phyloP scores from a whole-genome alignment of 495 filamentous ascomycete species.

The Staphylotrichum longicolle region DNA sequence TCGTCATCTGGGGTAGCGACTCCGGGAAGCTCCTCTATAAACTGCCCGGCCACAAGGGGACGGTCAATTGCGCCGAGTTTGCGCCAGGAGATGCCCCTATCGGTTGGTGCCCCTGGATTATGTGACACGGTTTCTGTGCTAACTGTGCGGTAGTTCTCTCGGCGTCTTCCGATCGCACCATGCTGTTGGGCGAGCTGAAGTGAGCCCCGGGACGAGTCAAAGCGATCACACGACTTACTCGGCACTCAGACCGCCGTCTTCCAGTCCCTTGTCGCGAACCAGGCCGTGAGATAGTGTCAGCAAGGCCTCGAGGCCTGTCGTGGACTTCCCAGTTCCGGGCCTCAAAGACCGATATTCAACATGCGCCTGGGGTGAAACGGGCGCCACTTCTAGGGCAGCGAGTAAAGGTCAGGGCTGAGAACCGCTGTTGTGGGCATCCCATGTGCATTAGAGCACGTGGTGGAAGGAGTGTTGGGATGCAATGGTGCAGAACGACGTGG shows the following conservation, averaged over 20 bases:
- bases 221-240: background rate
- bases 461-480: too few relatives aligned
- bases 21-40: constrained; percentile 88
- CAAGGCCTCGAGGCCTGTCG: background rate
- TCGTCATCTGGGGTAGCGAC: constrained; percentile 83
- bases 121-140: constrained; percentile 25
- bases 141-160: constrained; percentile 66
- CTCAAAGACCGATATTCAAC: too few relatives aligned
- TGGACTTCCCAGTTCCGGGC: background rate
- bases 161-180: constrained; percentile 75
- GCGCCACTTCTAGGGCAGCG: too few relatives aligned
- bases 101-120: constrained; percentile 58
- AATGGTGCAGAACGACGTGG: too few relatives aligned
- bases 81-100: constrained; percentile 79
- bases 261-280: too few relatives aligned
- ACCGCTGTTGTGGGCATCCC: too few relatives aligned
- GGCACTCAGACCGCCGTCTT: too few relatives aligned
- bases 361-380: too few relatives aligned
- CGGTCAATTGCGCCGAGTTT: constrained; percentile 93
- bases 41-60: constrained; percentile 90
- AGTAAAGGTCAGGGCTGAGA: too few relatives aligned
- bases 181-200: constrained; percentile 73
- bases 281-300: background rate
- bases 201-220: constrained; percentile 26
- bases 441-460: too few relatives aligned